Evolutionary conservation across 345 rosid species (phyloP), one percentile per base, ranked within the genome.

Genomic region (Arabidopsis thaliana): DNA sequence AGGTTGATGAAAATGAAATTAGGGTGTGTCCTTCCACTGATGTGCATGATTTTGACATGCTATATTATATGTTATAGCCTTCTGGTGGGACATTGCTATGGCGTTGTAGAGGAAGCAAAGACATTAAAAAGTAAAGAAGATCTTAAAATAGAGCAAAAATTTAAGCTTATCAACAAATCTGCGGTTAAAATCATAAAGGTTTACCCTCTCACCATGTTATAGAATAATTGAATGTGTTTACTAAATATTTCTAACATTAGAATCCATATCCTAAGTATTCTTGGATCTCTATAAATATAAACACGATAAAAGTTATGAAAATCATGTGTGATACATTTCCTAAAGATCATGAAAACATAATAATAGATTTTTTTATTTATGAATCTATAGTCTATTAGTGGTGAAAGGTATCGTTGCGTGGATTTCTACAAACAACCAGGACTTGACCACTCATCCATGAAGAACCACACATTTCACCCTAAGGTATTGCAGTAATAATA

Each of bases 361-460:
- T 23, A n/a, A 9, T 9, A 1, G 1, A 1, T 24, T 11, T 24
- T 12, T 7, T 9, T 63, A 14, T 38, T 28, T 16, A 6, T 42
- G 32, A 28, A 30, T n/a, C 30, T 3, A 25, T 41, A 55, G 73
- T 41, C 73, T 20, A 20, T 33, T 13, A 11, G 44, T 41, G 65
- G 73, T 28, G 33, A 69, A 42, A 42, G 42, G 9, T 56, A 69
- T 57, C 33, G 73, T 7, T 69, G 65, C 2, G 73, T 69, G 20
- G 55, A 69, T 42, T 69, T 69, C 41, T 69, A 69, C 65, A 56
- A 69, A 44, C 73, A 69, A 69, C 33, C 73, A 16, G 64, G 51
- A 57, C 28, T 69, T 56, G 53, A 56, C 20, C 40, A 69, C 6
- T 16, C 20, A 55, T 69, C 52, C 12, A 53, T 55, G 63, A 55